Conservation (phyloP, 1,139 yeast genomes). For the Petasospora fabianii region DNA sequence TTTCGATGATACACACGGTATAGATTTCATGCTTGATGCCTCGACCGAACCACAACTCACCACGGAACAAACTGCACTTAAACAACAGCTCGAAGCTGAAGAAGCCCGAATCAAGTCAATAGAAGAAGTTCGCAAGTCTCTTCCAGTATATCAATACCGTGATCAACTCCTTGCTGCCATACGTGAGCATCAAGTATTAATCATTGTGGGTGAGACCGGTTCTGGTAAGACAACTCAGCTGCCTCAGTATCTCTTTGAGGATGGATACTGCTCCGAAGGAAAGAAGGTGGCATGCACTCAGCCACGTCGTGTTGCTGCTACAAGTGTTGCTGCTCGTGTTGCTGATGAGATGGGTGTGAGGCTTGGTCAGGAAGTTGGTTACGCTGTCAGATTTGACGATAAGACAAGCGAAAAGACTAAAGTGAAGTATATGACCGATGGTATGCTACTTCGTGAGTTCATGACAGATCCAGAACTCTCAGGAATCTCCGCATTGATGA, state of each 20-base stretch:
- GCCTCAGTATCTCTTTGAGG: slow-evolving; percentile 84
- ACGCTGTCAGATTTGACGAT: slow-evolving; percentile 84
- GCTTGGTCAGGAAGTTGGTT: slow-evolving; percentile 82
- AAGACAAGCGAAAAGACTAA: slow-evolving; percentile 57
- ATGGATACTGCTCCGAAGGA: slow-evolving; percentile 60
- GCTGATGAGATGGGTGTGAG: slow-evolving; percentile 77
- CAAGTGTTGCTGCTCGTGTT: slow-evolving; percentile 87
- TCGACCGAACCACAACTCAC: slow-evolving; percentile 34
- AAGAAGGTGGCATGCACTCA: slow-evolving; percentile 83
- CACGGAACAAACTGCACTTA: slow-evolving; percentile 30
- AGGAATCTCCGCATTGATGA: slow-evolving; percentile 76
- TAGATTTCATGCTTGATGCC: slow-evolving; percentile 56
- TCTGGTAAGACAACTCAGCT: slow-evolving; percentile 96
- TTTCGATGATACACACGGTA: slow-evolving; percentile 73
- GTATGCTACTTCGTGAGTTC: slow-evolving; percentile 86
- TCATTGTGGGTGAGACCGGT: slow-evolving; percentile 96
- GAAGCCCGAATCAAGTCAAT: slow-evolving; percentile 39
- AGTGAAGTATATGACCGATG: slow-evolving; percentile 89
- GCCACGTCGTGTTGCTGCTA: slow-evolving; percentile 95
- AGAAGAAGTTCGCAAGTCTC: slow-evolving; percentile 48
- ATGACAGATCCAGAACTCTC: slow-evolving; percentile 68
- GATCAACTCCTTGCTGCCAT: slow-evolving; percentile 62
- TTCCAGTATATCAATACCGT: slow-evolving; percentile 75
- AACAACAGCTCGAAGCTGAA: slow-evolving; percentile 36
- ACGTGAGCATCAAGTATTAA: slow-evolving; percentile 63